These are phyloP conservation scores for Trypanosoma lewisi DNA, from an alignment of 208 protist genomes.

Conservation along the genomic window DNA sequence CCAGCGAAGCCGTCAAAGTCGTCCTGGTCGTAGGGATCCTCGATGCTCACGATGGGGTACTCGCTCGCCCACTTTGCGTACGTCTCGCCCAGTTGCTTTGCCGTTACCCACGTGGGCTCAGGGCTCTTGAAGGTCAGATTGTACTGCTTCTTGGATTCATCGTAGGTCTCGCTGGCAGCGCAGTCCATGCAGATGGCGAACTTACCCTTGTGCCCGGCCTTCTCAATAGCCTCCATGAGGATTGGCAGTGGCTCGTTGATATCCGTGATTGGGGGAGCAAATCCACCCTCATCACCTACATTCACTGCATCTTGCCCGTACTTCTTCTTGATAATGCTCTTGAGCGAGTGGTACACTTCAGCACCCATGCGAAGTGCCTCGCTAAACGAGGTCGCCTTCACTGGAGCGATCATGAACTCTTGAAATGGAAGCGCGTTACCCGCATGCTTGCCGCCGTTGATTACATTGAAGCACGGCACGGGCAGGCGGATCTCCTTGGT, in stretches of 20 bases:
- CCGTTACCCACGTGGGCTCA: constrained; percentile 68
- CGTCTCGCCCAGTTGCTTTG: constrained; percentile 84
- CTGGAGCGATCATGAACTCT: constrained; percentile 99
- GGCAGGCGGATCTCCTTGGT: constrained; percentile 84
- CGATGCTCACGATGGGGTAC: constrained; percentile 98
- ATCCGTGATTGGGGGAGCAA: constrained; percentile 94
- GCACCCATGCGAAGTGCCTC: constrained; percentile 95
- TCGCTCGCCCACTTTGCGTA: constrained; percentile 90
- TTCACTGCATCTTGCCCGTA: constrained; percentile 96
- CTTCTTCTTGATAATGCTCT: constrained; percentile 94
- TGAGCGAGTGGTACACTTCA: constrained; percentile 99
- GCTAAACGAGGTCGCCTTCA: constrained; percentile 93
- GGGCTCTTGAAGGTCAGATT: constrained; percentile 98
- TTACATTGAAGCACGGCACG: constrained; percentile 98
- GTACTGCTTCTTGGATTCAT: constrained; percentile 91
- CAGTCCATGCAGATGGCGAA: constrained; percentile 99
- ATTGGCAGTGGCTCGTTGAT: constrained; percentile 97
- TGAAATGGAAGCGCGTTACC: constrained; percentile 94
- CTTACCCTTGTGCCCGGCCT: constrained; percentile 93
- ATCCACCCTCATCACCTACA: constrained; percentile 99
- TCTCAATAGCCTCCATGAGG: constrained; percentile 96
- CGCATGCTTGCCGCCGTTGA: constrained; percentile 99
- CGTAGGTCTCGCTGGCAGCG: constrained; percentile 98
- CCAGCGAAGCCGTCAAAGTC: constrained; percentile 93
- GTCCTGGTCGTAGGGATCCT: constrained; percentile 99